Conservation (phyloP, 371 early-diverging fungal species). For the Mucor saturninus region DNA sequence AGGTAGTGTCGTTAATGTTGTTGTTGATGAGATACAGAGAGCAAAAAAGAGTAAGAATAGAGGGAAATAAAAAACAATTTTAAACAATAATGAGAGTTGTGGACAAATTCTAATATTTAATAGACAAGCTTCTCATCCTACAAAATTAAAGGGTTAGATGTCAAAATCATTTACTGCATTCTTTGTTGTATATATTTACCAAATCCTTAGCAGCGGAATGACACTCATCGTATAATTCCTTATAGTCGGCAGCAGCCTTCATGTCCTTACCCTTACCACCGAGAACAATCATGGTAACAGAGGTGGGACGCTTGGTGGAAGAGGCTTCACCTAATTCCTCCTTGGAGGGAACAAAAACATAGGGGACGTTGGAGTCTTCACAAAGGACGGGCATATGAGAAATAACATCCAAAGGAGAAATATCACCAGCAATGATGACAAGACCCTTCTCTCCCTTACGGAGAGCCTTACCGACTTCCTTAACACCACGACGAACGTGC, state of each 20-base stretch:
- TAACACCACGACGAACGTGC: slow-evolving; percentile 93
- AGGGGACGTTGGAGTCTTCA: slow-evolving; percentile 95
- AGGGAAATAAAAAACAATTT: not conserved
- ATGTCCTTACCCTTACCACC: slow-evolving; percentile 76
- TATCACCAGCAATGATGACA: slow-evolving; percentile 95
- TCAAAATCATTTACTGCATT: not conserved
- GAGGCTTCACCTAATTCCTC: slow-evolving; percentile 92
- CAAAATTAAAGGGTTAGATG: not conserved
- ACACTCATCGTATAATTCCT: slow-evolving; percentile 84
- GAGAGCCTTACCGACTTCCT: slow-evolving; percentile 96
- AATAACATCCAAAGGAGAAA: slow-evolving; percentile 97
- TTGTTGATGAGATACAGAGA: slow-evolving; percentile 1
- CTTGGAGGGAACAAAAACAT: slow-evolving; percentile 94
- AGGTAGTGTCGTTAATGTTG: not conserved
- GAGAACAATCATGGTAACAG: slow-evolving; percentile 86
- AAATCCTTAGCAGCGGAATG: slow-evolving; percentile 67
- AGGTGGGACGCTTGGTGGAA: slow-evolving; percentile 94
- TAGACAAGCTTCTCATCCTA: slow-evolving; percentile 45
- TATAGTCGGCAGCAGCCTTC: slow-evolving; percentile 77
- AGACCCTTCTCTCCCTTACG: slow-evolving; percentile 96
- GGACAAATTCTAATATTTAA: slow-evolving; percentile 17
- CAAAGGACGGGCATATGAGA: slow-evolving; percentile 97
- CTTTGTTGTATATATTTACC: slow-evolving; percentile 42
- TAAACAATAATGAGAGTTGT: not conserved
- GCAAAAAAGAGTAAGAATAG: not conserved